These are phyloP conservation scores for Cutaneotrichosporon arboriforme DNA, from an alignment of 1,284 basidiomycete species.

Conservation along the genomic window DNA sequence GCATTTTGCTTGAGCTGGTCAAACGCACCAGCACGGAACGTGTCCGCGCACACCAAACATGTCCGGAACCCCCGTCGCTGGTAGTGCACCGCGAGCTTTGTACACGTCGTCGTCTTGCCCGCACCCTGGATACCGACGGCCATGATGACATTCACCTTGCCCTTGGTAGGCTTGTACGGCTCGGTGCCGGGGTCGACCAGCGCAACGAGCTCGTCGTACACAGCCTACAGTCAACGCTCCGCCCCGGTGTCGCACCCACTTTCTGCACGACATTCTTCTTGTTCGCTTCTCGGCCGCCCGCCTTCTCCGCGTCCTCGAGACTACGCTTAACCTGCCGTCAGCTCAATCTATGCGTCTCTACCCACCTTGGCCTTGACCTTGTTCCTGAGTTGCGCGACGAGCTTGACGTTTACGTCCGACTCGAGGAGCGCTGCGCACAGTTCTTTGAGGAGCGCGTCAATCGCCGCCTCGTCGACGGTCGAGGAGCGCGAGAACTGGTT, in stretches of 20 bases:
- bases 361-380: slow-evolving; percentile 83
- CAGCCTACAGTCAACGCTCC: slow-evolving; percentile 57
- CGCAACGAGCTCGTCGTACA: slow-evolving; percentile 93
- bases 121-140: slow-evolving; percentile 95
- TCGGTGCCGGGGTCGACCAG: slow-evolving; percentile 92
- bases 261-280: slow-evolving; percentile 85
- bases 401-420: slow-evolving; percentile 96
- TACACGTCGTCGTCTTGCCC: slow-evolving; percentile 97
- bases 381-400: slow-evolving; percentile 78
- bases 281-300: slow-evolving; percentile 75
- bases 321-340: slow-evolving; percentile 42
- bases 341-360: not conserved
- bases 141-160: slow-evolving; percentile 93
- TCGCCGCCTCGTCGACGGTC: slow-evolving; percentile 84
- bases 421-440: slow-evolving; percentile 90
- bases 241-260: slow-evolving; percentile 54
- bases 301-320: slow-evolving; percentile 58
- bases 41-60: slow-evolving; percentile 98
- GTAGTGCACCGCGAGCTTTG: slow-evolving; percentile 95
- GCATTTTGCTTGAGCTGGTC: slow-evolving; percentile 89
- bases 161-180: slow-evolving; percentile 94
- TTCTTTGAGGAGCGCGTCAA: slow-evolving; percentile 91
- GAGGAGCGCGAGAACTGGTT: slow-evolving; percentile 81
- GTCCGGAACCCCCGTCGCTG: slow-evolving; percentile 95
- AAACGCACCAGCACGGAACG: slow-evolving; percentile 98